Conservation (phyloP, 2,329 filamentous ascomycete genomes). For the Colletotrichum sp. region DNA sequence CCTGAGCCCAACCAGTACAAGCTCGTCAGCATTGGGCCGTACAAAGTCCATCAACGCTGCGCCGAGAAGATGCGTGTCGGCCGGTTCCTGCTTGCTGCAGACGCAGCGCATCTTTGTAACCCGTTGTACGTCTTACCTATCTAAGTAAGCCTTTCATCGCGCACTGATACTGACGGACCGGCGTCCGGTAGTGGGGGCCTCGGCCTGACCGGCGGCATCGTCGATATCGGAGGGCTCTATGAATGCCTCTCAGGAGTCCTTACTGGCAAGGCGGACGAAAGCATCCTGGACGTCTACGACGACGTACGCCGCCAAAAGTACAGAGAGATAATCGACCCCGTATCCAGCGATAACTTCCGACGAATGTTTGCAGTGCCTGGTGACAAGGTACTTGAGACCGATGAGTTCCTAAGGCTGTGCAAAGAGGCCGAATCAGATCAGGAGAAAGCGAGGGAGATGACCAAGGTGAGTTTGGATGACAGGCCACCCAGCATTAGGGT, state of each 20-base stretch:
- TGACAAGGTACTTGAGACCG: constrained; percentile 26
- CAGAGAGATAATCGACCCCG: constrained; percentile 44
- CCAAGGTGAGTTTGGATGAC: constrained; percentile 38
- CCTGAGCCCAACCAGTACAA: constrained; percentile 64
- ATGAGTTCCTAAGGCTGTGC: constrained; percentile 39
- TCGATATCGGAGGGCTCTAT: constrained; percentile 64
- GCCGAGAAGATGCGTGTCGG: constrained; percentile 61
- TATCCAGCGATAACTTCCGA: constrained; percentile 46
- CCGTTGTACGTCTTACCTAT: constrained; percentile 35
- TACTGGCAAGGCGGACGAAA: constrained; percentile 44
- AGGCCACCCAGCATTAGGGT: not conserved
- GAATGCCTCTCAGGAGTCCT: constrained; percentile 58
- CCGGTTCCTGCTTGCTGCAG: constrained; percentile 60
- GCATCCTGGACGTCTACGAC: constrained; percentile 47
- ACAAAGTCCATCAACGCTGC: constrained; percentile 66
- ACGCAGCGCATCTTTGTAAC: constrained; percentile 64
- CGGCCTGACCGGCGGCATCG: constrained; percentile 67
- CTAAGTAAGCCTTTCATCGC: not conserved
- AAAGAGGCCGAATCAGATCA: constrained; percentile 38
- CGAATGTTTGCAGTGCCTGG: constrained; percentile 44
- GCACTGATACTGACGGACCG: not conserved
- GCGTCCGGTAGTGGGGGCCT: constrained; percentile 51
- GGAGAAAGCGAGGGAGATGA: constrained; percentile 34
- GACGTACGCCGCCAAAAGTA: constrained; percentile 50
- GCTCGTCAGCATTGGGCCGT: constrained; percentile 61